Conservation (phyloP, 805 yeast species). For the Saturnispora sekii region DNA sequence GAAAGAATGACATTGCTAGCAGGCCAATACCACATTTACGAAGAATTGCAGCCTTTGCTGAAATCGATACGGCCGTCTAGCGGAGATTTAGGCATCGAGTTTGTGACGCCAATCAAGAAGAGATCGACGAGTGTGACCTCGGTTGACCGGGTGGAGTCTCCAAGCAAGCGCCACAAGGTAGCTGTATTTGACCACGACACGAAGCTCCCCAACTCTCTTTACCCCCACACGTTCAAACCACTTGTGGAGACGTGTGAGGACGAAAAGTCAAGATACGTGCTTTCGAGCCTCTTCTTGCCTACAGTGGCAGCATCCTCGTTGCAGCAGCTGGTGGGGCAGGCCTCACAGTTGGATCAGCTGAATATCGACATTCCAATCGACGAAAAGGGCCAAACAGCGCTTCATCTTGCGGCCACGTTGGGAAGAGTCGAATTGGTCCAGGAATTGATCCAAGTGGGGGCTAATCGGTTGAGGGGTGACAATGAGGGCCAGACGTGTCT, state of each 20-base stretch:
- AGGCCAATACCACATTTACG: conserved; percentile 43
- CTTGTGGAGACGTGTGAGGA: conserved; percentile 18
- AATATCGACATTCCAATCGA: conserved; percentile 82
- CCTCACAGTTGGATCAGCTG: conserved; percentile 25
- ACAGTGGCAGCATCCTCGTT: conserved; percentile 26
- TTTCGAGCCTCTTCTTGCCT: conserved; percentile 44
- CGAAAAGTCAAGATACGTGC: conserved; percentile 28
- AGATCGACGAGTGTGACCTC: background rate
- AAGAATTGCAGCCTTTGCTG: conserved; percentile 40
- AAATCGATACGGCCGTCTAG: conserved; percentile 29
- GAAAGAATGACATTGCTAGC: conserved; percentile 44
- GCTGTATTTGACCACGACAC: conserved; percentile 29
- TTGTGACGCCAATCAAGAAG: conserved; percentile 4
- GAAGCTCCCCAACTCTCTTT: conserved; percentile 31
- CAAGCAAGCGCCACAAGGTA: conserved; percentile 9
- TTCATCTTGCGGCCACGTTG: conserved; percentile 94
- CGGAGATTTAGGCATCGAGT: background rate
- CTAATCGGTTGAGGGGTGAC: conserved; percentile 64
- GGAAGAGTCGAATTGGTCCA: conserved; percentile 66
- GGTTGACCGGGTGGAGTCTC: background rate
- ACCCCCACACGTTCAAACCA: conserved; percentile 43
- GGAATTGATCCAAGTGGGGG: conserved; percentile 56
- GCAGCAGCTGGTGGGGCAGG: conserved; percentile 21
- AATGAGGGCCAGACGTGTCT: conserved; percentile 82
- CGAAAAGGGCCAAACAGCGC: conserved; percentile 84